Base-by-base conservation (phyloP, 805 yeast species). In the Candida loeiensis region DNA sequence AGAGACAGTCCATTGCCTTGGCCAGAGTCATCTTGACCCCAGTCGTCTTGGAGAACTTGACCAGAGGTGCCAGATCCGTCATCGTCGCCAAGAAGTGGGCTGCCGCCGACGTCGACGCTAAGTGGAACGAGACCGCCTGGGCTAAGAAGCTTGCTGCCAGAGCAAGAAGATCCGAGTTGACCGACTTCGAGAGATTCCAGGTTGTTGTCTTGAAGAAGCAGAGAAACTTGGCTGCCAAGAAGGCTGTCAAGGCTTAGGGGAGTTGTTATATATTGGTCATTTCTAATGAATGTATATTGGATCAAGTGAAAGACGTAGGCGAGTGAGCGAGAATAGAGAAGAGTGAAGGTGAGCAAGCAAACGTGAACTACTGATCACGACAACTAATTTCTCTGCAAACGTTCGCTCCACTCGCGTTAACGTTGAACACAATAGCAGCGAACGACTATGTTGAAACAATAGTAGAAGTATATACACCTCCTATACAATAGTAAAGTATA, bases 101-200 rank as follows among this genome's bases (percentile, higher is more conserved):
- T 64, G 86, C 93, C 68, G 83, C 95, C 61, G 90, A 82, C 58
- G 77, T 91, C 59, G 83, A 80, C 58, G 77, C 80, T 64, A 86
- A 91, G 75, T 93, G 98, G 98, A 80, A 85, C 58, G 76, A 84
- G 61, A 76, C 98, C 53, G 70, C 96, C 41, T 89, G 97, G 97
- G 97, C 99, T 66, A 86, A 91, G 85, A 90, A 89, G 80, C 84
- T 93, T 64, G 96, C 95, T 69, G 84, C 86, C 74, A 88, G 87
- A 75, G 82, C 85, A 74, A 87, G 82, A 74, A 87, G 99, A 82
- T 74, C 95, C 63, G 77, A 82, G 67, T 85, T 95, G 72, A 69
- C 91, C 59, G 99, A 93, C 76, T 93, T 93, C 64, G 96, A 93
- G 80, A 90, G 99, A 83, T 93, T 93, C 96, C 96, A 91, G 82